Base-by-base conservation (phyloP, 106 monocot genomes). In the Posidonia australis region DNA sequence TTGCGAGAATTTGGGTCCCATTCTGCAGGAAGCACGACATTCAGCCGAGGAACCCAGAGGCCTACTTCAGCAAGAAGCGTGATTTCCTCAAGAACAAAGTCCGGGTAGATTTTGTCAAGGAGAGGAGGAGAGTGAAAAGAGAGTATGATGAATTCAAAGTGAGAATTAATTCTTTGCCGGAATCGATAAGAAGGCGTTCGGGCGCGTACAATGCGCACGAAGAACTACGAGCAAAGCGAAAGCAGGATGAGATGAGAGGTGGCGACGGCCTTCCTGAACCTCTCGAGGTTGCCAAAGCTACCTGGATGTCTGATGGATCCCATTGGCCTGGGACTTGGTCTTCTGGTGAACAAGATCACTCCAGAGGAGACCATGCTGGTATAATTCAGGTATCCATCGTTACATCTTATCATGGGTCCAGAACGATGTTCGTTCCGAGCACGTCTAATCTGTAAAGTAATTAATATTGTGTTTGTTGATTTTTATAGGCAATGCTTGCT, bases 71-170 rank as follows among this genome's bases (percentile, higher is more conserved):
- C 13, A 74, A 71, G 75, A 90, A 85, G 57, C 65, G 91, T 7
- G 91, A 98, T 47, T 85, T 83, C 41, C 62, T 91, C 60, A 98
- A 81, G 85, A 98, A 98, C 68, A 90, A 98, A 26, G 85, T 88
- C 19, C 54, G 84, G 43, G 17, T 83, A 18, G 98, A 98, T 26
- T 98, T 98, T 28, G 98, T 91, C 0, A 75, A 85, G 30, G 98
- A 98, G 87, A 76, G 91, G 69, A 75, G 98, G 66, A 84, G 80
- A 75, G 87, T 98, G 26, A 98, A 98, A 76, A 65, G 98, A 10
- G 98, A 98, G 81, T 98, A 98, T 31, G 98, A 98, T 28, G 98
- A 98, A 79, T 98, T 98, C 63, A 98, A 88, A 60, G 91, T 98
- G 73, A 71, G 86, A 58, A 80, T 93, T 16, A 96, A 96, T 25